These are phyloP conservation scores for Wickerhamomyces ciferrii DNA, from an alignment of 805 yeast genomes.

Conservation along the genomic window DNA sequence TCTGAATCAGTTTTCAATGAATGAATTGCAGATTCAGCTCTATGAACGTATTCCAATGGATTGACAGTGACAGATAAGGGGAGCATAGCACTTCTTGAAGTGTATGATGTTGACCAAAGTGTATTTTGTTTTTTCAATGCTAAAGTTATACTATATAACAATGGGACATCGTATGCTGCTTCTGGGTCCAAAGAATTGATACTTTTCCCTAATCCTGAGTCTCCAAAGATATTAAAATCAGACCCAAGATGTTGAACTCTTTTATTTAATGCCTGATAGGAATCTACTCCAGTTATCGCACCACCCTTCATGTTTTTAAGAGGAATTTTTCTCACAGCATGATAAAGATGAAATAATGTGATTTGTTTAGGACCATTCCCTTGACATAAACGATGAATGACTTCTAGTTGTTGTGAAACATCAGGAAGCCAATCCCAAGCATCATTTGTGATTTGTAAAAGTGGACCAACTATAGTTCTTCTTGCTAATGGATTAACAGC, in stretches of 20 bases:
- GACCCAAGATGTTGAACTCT: slow-evolving; percentile 10
- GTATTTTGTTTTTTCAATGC: slow-evolving; percentile 44
- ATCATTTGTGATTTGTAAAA: slow-evolving; percentile 31
- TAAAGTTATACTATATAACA: slow-evolving; percentile 40
- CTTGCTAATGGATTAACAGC: slow-evolving; percentile 29
- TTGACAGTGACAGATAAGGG: slow-evolving; percentile 39
- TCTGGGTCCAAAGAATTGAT: slow-evolving; percentile 3
- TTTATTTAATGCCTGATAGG: too few relatives aligned
- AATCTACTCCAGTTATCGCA: too few relatives aligned
- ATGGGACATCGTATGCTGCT: slow-evolving; percentile 18
- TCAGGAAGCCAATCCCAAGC: slow-evolving; percentile 36
- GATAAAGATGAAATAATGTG: slow-evolving; percentile 31
- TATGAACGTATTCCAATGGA: slow-evolving; percentile 33
- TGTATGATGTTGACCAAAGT: slow-evolving; percentile 35
- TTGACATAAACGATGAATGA: slow-evolving; percentile 40
- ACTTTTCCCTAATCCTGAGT: slow-evolving; percentile 12
- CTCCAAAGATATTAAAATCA: slow-evolving; percentile 21
- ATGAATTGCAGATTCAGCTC: slow-evolving; percentile 26
- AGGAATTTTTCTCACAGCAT: slow-evolving; percentile 28
- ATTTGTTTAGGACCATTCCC: slow-evolving; percentile 34
- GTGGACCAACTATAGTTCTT: slow-evolving; percentile 24
- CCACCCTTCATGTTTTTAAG: slow-evolving; percentile 17
- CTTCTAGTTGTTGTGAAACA: slow-evolving; percentile 36
- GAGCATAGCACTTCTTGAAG: slow-evolving; percentile 26
- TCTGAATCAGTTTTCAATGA: slow-evolving; percentile 20